Evolutionary conservation across 2,329 filamentous ascomycete species (phyloP), one percentile per base, ranked within the genome.

Genomic region (Mycogone perniciosa): DNA sequence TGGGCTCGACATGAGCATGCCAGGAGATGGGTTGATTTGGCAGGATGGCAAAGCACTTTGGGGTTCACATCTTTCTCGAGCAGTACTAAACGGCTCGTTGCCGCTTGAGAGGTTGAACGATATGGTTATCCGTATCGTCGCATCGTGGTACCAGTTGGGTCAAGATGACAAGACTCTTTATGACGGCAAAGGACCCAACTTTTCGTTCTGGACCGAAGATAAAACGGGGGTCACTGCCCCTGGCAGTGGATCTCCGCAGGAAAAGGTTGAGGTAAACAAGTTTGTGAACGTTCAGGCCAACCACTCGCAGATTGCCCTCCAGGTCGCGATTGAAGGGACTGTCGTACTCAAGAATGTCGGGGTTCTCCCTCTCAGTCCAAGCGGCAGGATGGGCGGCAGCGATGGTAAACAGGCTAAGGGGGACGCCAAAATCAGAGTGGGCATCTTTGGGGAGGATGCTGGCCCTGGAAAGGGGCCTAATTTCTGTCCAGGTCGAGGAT

Each of bases 111-210:
- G 91, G 31, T 67, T 96, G 10, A 86, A 96, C 57, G 91, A 96
- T 62, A 95, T 96, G 89, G 87, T 81, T 0, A 85, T 88, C 1
- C 81, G 91, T 9, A 82, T 96, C 55, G 89, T 96, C 1, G 91
- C 91, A 1, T 80, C 90, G 0, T 96, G 89, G 86, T 96, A 95
- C 63, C 88, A 93, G 65, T 72, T 93, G 26, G 86, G 88, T 0
- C 86, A 96, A 63, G 87, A 89, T 40, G 57, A 74, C 13, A 74
- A 85, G 58, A 79, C 84, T 1, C 76, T 89, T 20, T 75, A 86
- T 51, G 88, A 88, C 59, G 83, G 85, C 11, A 85, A 85, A 7
- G 73, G 90, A 7, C 86, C 88, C 0, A 91, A 88, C 71, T 91
- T 91, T 68, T 86, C 86, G 54, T 84, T 85, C 1, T 91, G 87